Percentiles rank a stretch among this genome's conserved stretches.
phyloP scores from a whole-genome alignment of 164 flowering plant species.

The Kalanchoe fedtschenkoi region DNA sequence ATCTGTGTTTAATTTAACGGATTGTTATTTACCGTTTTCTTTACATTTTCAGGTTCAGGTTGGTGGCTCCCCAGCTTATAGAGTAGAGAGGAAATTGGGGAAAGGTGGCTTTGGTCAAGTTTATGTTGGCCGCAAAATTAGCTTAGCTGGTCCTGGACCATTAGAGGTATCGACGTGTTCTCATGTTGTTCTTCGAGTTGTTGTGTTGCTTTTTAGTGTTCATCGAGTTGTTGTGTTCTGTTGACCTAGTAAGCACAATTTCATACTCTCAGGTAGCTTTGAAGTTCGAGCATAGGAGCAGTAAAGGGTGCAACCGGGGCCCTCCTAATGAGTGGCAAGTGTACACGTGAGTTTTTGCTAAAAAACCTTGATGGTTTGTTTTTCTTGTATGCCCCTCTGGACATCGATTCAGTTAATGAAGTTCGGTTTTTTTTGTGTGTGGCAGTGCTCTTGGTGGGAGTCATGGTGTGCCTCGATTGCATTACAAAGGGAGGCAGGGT shows the following conservation, averaged over 20 bases:
- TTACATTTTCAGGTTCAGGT: conserved; percentile 57
- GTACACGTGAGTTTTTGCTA: conserved; percentile 41
- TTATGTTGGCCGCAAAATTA: conserved; percentile 68
- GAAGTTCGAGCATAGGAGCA: conserved; percentile 74
- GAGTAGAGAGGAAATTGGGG: conserved; percentile 64
- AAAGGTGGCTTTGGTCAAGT: conserved; percentile 97
- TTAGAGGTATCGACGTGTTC: conserved; percentile 46
- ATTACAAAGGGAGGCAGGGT: conserved; percentile 80
- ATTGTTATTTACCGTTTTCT: neutral
- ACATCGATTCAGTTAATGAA: neutral
- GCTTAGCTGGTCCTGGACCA: conserved; percentile 50
- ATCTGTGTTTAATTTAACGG: neutral
- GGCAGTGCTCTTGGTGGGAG: conserved; percentile 73
- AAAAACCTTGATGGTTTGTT: neutral
- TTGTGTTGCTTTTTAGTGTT: neutral
- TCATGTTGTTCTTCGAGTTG: too few species aligned
- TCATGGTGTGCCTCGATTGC: conserved; percentile 78
- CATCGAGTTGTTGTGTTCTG: neutral
- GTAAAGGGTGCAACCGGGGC: conserved; percentile 85
- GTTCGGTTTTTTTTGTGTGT: conserved; percentile 9
- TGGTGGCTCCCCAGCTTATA: conserved; percentile 65
- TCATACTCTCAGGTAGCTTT: conserved; percentile 53
- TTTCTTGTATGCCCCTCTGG: neutral
- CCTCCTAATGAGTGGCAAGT: conserved; percentile 93
- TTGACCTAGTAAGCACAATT: conserved; percentile 1